phyloP scores from a whole-genome alignment of 208 protist species.

The Perkinsela sp. region DNA sequence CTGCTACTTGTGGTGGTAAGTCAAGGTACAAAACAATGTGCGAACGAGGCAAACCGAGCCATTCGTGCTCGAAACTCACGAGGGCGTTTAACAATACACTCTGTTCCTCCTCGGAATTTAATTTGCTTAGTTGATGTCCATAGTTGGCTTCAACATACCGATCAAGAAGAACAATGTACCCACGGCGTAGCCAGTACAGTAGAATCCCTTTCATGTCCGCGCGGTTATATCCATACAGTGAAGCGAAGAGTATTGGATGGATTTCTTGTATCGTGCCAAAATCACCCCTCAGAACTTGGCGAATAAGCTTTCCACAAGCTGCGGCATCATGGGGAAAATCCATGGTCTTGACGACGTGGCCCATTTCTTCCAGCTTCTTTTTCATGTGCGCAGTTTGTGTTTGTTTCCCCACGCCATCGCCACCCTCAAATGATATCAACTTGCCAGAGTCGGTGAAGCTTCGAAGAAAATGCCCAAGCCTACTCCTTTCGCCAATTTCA shows the following conservation, averaged over 20 bases:
- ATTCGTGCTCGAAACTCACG: slow-evolving; percentile 25
- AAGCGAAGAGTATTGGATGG: slow-evolving; percentile 46
- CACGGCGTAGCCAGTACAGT: slow-evolving; percentile 20
- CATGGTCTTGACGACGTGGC: slow-evolving; percentile 14
- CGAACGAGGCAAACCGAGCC: slow-evolving; percentile 31
- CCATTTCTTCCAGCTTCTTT: slow-evolving; percentile 8
- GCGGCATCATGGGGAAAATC: slow-evolving; percentile 51
- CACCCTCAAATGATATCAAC: slow-evolving; percentile 26
- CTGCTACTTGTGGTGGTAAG: slow-evolving; percentile 21
- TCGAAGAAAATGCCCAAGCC: neutral
- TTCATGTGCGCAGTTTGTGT: slow-evolving; percentile 43
- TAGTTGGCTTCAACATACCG: slow-evolving; percentile 65
- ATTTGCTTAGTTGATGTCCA: slow-evolving; percentile 58
- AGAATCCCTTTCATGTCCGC: slow-evolving; percentile 26
- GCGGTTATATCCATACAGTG: slow-evolving; percentile 57
- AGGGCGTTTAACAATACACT: slow-evolving; percentile 23
- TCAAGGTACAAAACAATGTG: slow-evolving; percentile 47
- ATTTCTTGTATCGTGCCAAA: slow-evolving; percentile 33
- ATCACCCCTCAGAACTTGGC: slow-evolving; percentile 38
- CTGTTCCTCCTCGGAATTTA: slow-evolving; percentile 16
- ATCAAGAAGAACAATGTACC: slow-evolving; percentile 34
- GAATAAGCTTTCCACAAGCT: slow-evolving; percentile 35
- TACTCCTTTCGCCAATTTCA: neutral
- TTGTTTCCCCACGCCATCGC: slow-evolving; percentile 59
- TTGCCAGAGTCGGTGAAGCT: neutral